phyloP scores from a whole-genome alignment of 345 rosid species.

The Gossypium anomalum region DNA sequence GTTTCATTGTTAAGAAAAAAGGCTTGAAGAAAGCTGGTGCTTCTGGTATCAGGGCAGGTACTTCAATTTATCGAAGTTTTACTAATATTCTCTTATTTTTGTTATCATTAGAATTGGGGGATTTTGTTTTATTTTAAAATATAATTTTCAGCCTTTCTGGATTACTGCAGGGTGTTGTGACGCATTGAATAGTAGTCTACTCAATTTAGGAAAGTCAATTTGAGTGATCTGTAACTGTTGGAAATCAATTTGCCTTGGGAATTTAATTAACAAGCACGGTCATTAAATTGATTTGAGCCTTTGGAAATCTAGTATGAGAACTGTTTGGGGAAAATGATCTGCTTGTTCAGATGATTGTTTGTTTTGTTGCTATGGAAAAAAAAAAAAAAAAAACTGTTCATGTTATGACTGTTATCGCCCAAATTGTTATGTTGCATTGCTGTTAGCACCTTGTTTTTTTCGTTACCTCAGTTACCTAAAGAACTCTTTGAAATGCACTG shows the following conservation, averaged over 20 bases:
- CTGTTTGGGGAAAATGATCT: neutral
- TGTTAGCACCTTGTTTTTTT: neutral
- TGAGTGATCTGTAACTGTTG: neutral
- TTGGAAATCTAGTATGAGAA: neutral
- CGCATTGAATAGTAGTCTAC: neutral
- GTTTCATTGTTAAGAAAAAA: constrained; percentile 87
- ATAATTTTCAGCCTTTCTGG: neutral
- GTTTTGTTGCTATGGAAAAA: neutral
- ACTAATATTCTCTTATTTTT: neutral
- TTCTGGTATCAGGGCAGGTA: constrained; percentile 81
- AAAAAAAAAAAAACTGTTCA: neutral
- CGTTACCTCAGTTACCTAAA: neutral
- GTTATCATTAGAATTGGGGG: neutral
- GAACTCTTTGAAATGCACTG: constrained; percentile 4
- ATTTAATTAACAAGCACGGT: neutral
- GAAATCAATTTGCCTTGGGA: neutral
- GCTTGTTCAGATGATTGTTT: neutral
- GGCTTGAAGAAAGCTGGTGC: constrained; percentile 74
- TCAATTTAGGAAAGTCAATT: neutral
- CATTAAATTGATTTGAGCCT: neutral
- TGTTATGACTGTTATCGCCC: neutral
- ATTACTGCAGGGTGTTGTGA: neutral
- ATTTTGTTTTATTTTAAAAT: neutral
- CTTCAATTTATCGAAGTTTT: neutral
- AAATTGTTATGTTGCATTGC: neutral